Evolutionary conservation across 225 moss, liverwort and hornwort species (phyloP), one percentile per base, ranked within the genome.

Genomic region (Thuidium tamariscinum): DNA sequence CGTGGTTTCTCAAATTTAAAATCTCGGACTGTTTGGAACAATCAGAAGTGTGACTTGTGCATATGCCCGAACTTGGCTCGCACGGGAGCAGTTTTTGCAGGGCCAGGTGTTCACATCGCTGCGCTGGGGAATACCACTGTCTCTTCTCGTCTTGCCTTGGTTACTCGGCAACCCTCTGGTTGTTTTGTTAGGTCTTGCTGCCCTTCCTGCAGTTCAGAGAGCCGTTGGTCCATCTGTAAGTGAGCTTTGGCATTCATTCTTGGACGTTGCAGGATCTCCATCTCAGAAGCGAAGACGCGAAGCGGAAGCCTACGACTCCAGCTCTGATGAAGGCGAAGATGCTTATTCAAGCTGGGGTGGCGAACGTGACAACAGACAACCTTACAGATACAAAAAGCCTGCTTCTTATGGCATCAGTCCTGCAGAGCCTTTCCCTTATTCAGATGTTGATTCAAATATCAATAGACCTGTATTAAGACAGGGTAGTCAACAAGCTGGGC

Each of bases 151-250:
- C 72, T 84, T 90, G 68, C 89, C 93, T 25, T 92, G 90, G 92
- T 79, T 93, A 59, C 82, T 93, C 8, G 89, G 90, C 74, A 93
- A 92, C 61, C 92, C 88, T 61, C 63, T 92, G 82, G 81, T 90
- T 64, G 57, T 93, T 42, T 84, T 92, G 67, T 60, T 93, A 86
- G 91, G 91, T 60, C 89, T 93, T 29, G 87, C 91, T 89, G 90
- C 89, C 77, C 87, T 93, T 74, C 93, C 91, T 83, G 80, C 93
- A 63, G 89, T 93, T 63, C 90, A 91, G 79, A 90, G 68, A 89
- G 82, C 60, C 49, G 83, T 91, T 39, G 90, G 90, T 70, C 91
- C 93, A 69, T 86, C 84, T 84, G 84, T 88, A 81, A 89, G 67
- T 64, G 84, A 91, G 57, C 56, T 89, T 9, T 92, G 91, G 93